Evolutionary conservation across 371 early-diverging fungal species (phyloP).

Genomic region (Zychaea mexicana): DNA sequence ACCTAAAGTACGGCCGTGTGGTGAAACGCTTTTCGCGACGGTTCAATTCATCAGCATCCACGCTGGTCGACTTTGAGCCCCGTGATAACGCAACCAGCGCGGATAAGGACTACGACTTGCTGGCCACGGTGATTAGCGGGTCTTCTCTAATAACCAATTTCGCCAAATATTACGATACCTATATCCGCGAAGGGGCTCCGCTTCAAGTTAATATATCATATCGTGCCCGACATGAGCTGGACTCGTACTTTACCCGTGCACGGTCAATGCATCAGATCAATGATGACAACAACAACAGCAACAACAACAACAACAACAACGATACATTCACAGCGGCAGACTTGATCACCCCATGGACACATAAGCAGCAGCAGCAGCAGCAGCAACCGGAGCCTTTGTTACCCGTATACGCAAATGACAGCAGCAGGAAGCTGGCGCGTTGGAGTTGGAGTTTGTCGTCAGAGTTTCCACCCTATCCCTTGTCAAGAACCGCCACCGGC

Average conservation of each 20-base stretch:
- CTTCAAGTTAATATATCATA: constrained; percentile 45
- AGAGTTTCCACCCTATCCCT: background rate
- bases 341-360: background rate
- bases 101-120: background rate
- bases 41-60: background rate
- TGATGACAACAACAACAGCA: background rate
- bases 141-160: too few relatives aligned
- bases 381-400: background rate
- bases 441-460: background rate
- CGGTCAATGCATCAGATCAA: background rate
- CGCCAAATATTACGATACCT: constrained; percentile 35
- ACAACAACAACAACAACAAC: background rate
- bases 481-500: background rate
- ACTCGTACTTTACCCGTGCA: background rate
- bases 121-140: too few relatives aligned
- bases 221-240: constrained; percentile 29
- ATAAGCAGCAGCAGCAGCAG: background rate
- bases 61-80: background rate
- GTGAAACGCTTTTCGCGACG: background rate
- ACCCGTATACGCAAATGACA: background rate
- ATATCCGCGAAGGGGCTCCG: constrained; percentile 32
- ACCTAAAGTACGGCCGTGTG: constrained; percentile 1
- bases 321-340: background rate
- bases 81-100: background rate
- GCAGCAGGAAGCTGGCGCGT: background rate